A percentile compares a stretch with the other conserved stretches of the same genome.
These are phyloP conservation scores for Pseudogymnoascus sp. DNA, from an alignment of 2,329 filamentous ascomycete species.

Conservation along the genomic window DNA sequence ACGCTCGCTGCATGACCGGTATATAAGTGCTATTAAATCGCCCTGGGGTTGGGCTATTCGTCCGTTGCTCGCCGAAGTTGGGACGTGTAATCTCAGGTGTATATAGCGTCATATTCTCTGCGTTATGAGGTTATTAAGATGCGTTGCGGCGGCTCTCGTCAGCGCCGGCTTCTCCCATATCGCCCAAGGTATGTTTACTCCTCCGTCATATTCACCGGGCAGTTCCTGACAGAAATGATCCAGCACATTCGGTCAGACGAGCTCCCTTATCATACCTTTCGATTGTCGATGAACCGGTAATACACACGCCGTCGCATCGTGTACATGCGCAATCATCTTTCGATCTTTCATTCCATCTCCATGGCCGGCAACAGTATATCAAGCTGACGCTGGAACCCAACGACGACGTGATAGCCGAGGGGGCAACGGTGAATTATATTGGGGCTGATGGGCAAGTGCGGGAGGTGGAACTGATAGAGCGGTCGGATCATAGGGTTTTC, in stretches of 20 bases:
- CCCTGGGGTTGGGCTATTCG: conserved; percentile 2
- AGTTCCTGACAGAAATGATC: conserved; percentile 8
- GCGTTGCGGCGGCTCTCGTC: conserved; percentile 5
- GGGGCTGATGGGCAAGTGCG: conserved; percentile 61
- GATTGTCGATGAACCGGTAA: conserved; percentile 62
- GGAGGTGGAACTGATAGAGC: conserved; percentile 59
- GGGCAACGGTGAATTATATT: conserved; percentile 66
- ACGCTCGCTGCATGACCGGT: neutral
- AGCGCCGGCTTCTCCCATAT: conserved; percentile 3
- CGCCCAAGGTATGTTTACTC: conserved; percentile 3
- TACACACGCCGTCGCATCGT: conserved; percentile 70
- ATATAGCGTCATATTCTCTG: neutral
- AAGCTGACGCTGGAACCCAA: conserved; percentile 82
- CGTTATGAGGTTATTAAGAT: conserved; percentile 9
- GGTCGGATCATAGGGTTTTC: conserved; percentile 72
- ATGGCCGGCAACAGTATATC: conserved; percentile 58
- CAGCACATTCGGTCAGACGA: conserved; percentile 64
- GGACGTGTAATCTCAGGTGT: neutral
- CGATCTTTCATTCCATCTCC: conserved; percentile 72
- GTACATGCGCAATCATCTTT: conserved; percentile 77
- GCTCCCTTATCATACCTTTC: conserved; percentile 71
- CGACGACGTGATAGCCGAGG: conserved; percentile 74
- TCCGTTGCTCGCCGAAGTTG: neutral
- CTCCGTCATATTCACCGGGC: neutral
- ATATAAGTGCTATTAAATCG: neutral